phyloP scores from a whole-genome alignment of 2,329 filamentous ascomycete species.

The Cordyceps pruinosa region DNA sequence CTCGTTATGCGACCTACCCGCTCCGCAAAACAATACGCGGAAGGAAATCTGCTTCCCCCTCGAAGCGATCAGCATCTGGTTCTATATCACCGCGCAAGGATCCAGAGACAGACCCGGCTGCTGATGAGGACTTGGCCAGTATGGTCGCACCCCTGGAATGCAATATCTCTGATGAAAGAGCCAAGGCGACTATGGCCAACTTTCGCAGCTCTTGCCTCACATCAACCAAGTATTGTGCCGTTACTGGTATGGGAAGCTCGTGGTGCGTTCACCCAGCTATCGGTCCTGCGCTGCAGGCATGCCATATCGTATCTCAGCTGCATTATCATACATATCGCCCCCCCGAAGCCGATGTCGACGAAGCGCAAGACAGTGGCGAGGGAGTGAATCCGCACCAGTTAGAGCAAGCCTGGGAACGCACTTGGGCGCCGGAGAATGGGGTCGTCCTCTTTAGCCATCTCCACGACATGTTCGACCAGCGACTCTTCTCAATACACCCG shows the following conservation, averaged over 20 bases:
- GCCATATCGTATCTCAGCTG: too few relatives aligned
- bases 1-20: neutral
- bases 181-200: neutral
- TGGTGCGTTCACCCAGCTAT: neutral
- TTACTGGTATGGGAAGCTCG: too few relatives aligned
- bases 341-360: neutral
- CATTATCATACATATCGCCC: too few relatives aligned
- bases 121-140: neutral
- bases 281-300: too few relatives aligned
- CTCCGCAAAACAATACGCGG: neutral
- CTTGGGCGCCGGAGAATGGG: too few relatives aligned
- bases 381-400: too few relatives aligned
- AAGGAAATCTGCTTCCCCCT: neutral
- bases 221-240: neutral
- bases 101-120: neutral
- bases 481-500: too few relatives aligned
- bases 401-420: too few relatives aligned
- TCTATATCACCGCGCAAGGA: neutral
- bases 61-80: neutral
- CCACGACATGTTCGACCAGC: too few relatives aligned
- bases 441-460: too few relatives aligned
- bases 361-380: neutral
- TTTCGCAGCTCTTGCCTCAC: neutral
- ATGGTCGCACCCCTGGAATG: neutral
- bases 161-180: neutral